phyloP scores from a whole-genome alignment of 257 asterid genomes.

The Solanum chmielewskii region DNA sequence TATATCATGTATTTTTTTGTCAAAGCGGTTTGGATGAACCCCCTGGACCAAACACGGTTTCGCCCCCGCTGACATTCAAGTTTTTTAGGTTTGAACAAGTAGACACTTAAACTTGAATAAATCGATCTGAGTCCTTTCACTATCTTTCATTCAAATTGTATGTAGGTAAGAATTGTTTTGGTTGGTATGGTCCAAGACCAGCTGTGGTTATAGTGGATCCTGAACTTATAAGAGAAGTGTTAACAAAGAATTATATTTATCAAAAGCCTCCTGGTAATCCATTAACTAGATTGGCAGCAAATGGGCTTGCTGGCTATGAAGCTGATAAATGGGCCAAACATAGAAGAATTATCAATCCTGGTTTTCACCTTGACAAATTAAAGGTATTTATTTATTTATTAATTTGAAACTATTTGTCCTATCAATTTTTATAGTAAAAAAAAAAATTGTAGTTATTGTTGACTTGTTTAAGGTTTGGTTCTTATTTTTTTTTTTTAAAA shows the following conservation, averaged over 20 bases:
- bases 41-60: too few species aligned
- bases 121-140: not conserved
- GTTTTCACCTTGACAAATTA: constrained; percentile 26
- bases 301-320: constrained; percentile 14
- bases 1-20: too few species aligned
- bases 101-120: not conserved
- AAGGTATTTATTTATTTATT: constrained; percentile 8
- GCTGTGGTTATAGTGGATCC: constrained; percentile 11
- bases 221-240: constrained; percentile 17
- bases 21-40: too few species aligned
- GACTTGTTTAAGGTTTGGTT: not conserved
- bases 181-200: constrained; percentile 27
- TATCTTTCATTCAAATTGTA: not conserved
- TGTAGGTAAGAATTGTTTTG: constrained; percentile 14
- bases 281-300: constrained; percentile 1
- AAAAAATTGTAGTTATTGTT: not conserved
- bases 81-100: too few species aligned
- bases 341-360: constrained; percentile 27
- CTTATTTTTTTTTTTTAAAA: not conserved
- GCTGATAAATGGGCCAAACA: constrained; percentile 35
- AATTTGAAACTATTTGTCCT: not conserved
- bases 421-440: not conserved
- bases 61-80: too few species aligned
- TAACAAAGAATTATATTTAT: constrained; percentile 11
- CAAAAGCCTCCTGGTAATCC: constrained; percentile 13